These are phyloP conservation scores for Leccinum broughii DNA, from an alignment of 768 basidiomycete genomes.

Conservation along the genomic window DNA sequence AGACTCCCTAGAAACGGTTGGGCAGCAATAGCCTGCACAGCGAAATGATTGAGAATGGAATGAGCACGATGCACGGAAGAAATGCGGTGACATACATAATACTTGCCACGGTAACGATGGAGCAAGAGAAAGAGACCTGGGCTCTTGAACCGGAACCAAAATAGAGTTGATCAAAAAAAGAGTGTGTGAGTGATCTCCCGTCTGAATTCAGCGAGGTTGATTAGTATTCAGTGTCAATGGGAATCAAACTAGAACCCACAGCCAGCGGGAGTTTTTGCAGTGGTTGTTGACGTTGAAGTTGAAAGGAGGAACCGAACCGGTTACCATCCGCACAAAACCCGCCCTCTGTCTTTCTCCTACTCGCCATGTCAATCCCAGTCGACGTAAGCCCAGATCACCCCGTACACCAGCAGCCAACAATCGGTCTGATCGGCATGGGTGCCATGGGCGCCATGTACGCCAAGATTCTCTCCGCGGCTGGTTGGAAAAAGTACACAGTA, in stretches of 20 bases:
- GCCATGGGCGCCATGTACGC: conserved; percentile 98
- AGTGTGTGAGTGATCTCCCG: conserved; percentile 17
- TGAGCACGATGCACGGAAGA: not conserved
- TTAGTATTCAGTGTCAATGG: not conserved
- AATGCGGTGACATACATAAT: conserved; percentile 23
- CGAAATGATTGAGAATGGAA: conserved; percentile 5
- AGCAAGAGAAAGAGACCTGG: not conserved
- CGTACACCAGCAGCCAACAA: conserved; percentile 60
- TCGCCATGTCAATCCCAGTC: conserved; percentile 19
- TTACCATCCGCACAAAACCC: not conserved
- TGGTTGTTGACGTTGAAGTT: not conserved
- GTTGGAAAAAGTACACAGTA: conserved; percentile 72
- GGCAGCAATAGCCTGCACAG: conserved; percentile 17
- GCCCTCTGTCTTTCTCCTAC: not conserved
- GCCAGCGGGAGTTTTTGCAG: not conserved
- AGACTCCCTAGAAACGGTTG: conserved; percentile 18
- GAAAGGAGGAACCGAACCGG: not conserved
- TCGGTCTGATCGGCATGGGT: conserved; percentile 96
- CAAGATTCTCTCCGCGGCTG: conserved; percentile 67
- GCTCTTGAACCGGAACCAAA: conserved; percentile 15
- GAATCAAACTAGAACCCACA: not conserved
- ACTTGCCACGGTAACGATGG: conserved; percentile 6
- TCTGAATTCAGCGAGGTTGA: not conserved
- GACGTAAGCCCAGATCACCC: conserved; percentile 38
- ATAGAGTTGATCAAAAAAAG: conserved; percentile 22